Conservation (phyloP, 2,329 filamentous ascomycete species). For the Fusarium oligoseptatum region DNA sequence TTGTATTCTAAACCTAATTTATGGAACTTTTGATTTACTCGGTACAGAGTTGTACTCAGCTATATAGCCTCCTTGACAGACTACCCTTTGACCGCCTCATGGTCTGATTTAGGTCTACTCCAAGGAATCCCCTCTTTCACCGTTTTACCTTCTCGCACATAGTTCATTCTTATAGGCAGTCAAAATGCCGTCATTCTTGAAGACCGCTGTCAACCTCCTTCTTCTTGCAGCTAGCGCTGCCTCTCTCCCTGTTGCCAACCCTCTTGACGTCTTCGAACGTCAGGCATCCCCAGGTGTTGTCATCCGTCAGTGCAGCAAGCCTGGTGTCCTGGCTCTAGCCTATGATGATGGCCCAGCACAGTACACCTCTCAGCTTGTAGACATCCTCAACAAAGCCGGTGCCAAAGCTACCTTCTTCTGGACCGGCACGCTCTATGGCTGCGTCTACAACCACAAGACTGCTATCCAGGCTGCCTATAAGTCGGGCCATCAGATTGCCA, state of each 20-base stretch:
- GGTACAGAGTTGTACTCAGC: background rate
- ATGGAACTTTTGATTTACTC: background rate
- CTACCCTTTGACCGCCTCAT: background rate
- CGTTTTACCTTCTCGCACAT: background rate
- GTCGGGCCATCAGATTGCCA: slow-evolving; percentile 66
- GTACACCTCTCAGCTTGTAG: slow-evolving; percentile 63
- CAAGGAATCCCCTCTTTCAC: background rate
- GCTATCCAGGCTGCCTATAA: slow-evolving; percentile 67
- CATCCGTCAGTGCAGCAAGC: slow-evolving; percentile 59
- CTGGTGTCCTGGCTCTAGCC: slow-evolving; percentile 63
- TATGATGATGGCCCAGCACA: slow-evolving; percentile 67
- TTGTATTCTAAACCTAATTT: slow-evolving; percentile 1
- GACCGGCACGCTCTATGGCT: slow-evolving; percentile 64
- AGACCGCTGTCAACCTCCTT: slow-evolving; percentile 15
- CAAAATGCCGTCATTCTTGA: slow-evolving; percentile 27
- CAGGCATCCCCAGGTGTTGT: slow-evolving; percentile 57
- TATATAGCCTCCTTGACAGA: slow-evolving; percentile 1
- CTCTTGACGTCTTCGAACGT: slow-evolving; percentile 56
- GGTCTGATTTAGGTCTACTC: background rate
- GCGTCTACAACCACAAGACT: slow-evolving; percentile 63
- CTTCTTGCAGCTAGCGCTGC: slow-evolving; percentile 45
- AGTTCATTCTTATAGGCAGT: background rate
- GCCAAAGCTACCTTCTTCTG: slow-evolving; percentile 69
- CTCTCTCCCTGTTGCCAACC: slow-evolving; percentile 51
- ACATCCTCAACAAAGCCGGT: slow-evolving; percentile 61